Percentiles rank a stretch among this genome's conserved stretches.
Evolutionary conservation across 768 basidiomycete species (phyloP).

Genomic region (Lactifluus piperatus): DNA sequence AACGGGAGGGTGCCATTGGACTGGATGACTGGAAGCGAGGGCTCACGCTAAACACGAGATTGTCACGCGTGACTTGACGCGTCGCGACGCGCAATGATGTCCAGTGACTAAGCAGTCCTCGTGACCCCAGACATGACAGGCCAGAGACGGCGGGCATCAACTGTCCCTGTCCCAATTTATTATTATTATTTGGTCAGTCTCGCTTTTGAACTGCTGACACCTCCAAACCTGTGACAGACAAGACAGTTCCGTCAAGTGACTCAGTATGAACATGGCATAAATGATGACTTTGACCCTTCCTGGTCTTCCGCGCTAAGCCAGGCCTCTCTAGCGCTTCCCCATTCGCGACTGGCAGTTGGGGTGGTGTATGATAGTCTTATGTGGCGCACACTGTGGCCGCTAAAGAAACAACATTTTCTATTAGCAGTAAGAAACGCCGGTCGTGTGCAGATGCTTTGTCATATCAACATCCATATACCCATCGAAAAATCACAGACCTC

Average conservation of each 20-base stretch:
- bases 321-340: not conserved
- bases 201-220: not conserved
- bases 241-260: not conserved
- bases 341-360: not conserved
- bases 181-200: too few species aligned
- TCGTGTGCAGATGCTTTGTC: not conserved
- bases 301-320: not conserved
- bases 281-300: not conserved
- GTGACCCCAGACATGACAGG: not conserved
- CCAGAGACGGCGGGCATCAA: not conserved
- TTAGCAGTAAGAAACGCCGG: not conserved
- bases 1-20: constrained; percentile 13
- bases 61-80: constrained; percentile 22
- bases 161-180: not conserved
- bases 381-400: not conserved
- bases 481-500: not conserved
- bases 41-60: not conserved
- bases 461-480: not conserved
- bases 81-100: not conserved
- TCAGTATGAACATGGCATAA: not conserved
- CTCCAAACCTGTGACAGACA: constrained; percentile 3
- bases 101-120: not conserved
- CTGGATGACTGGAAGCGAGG: not conserved
- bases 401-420: not conserved
- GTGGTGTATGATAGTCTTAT: constrained; percentile 3